phyloP scores from a whole-genome alignment of 1,139 yeast genomes.

The Arxiozyma slooffiae region DNA sequence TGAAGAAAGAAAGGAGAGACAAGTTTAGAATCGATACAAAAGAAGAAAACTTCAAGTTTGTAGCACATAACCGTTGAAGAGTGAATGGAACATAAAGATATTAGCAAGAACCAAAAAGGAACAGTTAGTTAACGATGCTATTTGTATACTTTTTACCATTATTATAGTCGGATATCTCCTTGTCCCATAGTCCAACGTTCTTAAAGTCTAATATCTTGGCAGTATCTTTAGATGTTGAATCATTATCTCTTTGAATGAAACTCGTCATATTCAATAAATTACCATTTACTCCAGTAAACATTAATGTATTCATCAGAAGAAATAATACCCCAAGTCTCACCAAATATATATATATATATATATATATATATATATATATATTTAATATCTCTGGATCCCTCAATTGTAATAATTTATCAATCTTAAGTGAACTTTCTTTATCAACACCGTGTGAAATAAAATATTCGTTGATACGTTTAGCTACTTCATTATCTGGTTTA shows the following conservation, averaged over 20 bases:
- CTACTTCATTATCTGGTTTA: conserved; percentile 26
- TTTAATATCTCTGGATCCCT: conserved; percentile 20
- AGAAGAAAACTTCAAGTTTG: too few species aligned
- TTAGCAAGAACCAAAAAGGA: too few species aligned
- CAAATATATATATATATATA: too few species aligned
- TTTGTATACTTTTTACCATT: neutral
- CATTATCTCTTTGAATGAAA: neutral
- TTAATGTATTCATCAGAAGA: conserved; percentile 18
- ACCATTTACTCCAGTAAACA: conserved; percentile 5
- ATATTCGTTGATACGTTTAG: conserved; percentile 28
- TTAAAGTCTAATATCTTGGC: conserved; percentile 17
- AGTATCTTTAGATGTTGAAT: neutral
- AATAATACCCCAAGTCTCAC: conserved; percentile 26
- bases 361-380: too few species aligned
- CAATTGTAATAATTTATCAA: conserved; percentile 12
- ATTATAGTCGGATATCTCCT: neutral
- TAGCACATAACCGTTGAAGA: too few species aligned
- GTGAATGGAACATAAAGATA: too few species aligned
- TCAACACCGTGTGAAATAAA: conserved; percentile 25
- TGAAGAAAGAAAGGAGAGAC: too few species aligned
- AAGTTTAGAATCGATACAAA: too few species aligned
- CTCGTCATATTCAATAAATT: neutral
- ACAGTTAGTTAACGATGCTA: too few species aligned
- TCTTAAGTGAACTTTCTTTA: conserved; percentile 10
- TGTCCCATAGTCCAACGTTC: conserved; percentile 19